Base-by-base conservation (phyloP, 2,329 filamentous ascomycete genomes). In the Fusarium transvaalense region DNA sequence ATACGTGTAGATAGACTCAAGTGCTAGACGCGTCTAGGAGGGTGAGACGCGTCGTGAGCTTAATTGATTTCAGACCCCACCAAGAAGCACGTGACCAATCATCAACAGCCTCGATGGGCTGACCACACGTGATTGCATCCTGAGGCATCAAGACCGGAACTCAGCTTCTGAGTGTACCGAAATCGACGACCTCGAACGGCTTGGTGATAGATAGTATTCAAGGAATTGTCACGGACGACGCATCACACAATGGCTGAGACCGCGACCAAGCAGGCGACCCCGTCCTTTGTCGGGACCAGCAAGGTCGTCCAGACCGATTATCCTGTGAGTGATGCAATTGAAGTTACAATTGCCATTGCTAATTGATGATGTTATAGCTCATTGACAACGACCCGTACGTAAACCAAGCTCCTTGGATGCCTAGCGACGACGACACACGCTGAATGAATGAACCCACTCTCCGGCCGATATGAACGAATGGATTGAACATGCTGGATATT, bases 361-460 rank as follows among this genome's bases (percentile, higher is more conserved):
- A 61, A 69, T 63, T 69, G 75, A 46, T 61, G 68, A 76, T 77
- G 73, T 82, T 77, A 73, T 83, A 99, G 96, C 92, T 98, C 84
- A 98, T 99, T 82, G 96, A 99, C 85, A 97, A 93, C 84, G 96
- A 99, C 82, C 96, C 96, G 94, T 97, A 94, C 60, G 79, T 80
- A 57, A 50, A 41, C 23, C 27, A 34, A 64, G 35, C 48, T 46
- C 39, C 37, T 23, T 19, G 42, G 61, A 54, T 27, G 21, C 32
- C 57, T 25, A 52, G 41, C 56, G 29, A 50, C 17, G 39, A 61
- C 29, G 19, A 59, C 10, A 42, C 51, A 54, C 69, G 14, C 42
- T 12, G 23, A 31, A 37, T 12, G 23, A 31, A 37, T 10, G 15
- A 13, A 17, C 35, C 12, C 10, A 15, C 15, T 19, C 35, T 10